A percentile compares a stretch with the other conserved stretches of the same genome.
phyloP scores from a whole-genome alignment of 2,329 filamentous ascomycete genomes.

The Westerdykella aurantiaca region DNA sequence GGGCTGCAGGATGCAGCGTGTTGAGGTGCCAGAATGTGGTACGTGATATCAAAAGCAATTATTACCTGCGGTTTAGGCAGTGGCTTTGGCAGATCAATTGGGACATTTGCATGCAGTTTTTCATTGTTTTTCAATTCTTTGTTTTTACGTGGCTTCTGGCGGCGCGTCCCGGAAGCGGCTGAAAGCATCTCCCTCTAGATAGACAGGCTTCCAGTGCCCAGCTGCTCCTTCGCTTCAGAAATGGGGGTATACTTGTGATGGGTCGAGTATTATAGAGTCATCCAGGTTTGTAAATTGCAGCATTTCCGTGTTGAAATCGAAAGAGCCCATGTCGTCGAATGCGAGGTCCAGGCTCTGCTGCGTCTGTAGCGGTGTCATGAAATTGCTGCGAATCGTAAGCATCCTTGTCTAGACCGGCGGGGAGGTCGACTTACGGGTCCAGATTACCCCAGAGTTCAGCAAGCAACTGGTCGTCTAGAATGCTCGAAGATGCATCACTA shows the following conservation, averaged over 20 bases:
- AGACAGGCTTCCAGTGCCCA: no score
- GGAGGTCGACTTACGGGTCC: conserved; percentile 21
- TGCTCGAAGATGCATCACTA: conserved; percentile 6
- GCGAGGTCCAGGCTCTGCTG: conserved; percentile 30
- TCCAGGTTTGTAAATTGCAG: conserved; percentile 27
- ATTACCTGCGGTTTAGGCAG: no score
- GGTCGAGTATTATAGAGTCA: conserved; percentile 26
- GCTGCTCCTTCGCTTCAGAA: no score
- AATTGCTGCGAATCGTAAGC: conserved; percentile 12
- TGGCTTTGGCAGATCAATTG: no score
- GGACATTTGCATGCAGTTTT: no score
- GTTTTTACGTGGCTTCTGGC: no score
- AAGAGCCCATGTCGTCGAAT: conserved; percentile 28
- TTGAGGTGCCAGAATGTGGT: no score
- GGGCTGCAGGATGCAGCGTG: no score
- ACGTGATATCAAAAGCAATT: no score
- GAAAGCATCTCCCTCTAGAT: no score
- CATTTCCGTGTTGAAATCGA: conserved; percentile 27
- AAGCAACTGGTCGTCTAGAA: conserved; percentile 25
- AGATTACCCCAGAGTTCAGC: conserved; percentile 29
- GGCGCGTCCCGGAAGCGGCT: no score
- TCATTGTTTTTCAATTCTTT: no score
- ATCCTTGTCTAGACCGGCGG: not conserved
- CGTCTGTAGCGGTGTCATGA: conserved; percentile 30
- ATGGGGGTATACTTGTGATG: conserved; percentile 2